Base-by-base conservation (phyloP, 2,329 filamentous ascomycete species). In the Ophiostoma novo-ulmi region DNA sequence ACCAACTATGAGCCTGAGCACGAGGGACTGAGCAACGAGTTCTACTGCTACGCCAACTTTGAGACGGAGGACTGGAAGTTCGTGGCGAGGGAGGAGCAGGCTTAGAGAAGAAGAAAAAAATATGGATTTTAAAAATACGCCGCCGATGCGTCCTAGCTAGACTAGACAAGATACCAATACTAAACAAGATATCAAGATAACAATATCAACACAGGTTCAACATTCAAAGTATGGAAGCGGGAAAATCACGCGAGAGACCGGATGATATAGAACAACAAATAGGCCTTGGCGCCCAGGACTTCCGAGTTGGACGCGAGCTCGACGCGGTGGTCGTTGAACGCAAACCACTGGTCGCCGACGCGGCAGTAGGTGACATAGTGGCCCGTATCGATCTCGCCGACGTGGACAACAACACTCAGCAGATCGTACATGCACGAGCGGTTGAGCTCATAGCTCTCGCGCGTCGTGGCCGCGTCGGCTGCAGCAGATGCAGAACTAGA, bases 281-380 rank as follows among this genome's bases (percentile, higher is more conserved):
- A 98, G 0, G 94, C 93, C 78, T 97, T 90, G 17, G 92, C 92
- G 39, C 86, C 87, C 61, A 98, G 84, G 3, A 98, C 94, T 72
- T 97, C 92, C 5, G 91, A 91, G 77, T 95, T 90, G 66, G 88
- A 88, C 1, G 92, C 94, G 70, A 94, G 78, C 73, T 94, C 92
- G 35, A 98, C 94, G 78, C 93, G 93, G 78, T 95, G 94, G 78
- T 98, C 94, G 77, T 98, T 96, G 80, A 97, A 97, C 70, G 92
- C 88, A 79, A 97, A 97, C 94, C 94, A 98, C 85, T 97, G 87
- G 70, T 92, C 90, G 5, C 89, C 91, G 72, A 94, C 90, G 66
- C 92, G 84, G 72, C 91, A 93, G 78, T 96, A 97, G n/a, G 90
- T 92, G 71, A 94, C 89, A 77, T 97, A 97, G 78, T 97, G 93